Evolutionary conservation across 2,329 filamentous ascomycete genomes (phyloP).

Genomic region (Beauveria brongniartii): DNA sequence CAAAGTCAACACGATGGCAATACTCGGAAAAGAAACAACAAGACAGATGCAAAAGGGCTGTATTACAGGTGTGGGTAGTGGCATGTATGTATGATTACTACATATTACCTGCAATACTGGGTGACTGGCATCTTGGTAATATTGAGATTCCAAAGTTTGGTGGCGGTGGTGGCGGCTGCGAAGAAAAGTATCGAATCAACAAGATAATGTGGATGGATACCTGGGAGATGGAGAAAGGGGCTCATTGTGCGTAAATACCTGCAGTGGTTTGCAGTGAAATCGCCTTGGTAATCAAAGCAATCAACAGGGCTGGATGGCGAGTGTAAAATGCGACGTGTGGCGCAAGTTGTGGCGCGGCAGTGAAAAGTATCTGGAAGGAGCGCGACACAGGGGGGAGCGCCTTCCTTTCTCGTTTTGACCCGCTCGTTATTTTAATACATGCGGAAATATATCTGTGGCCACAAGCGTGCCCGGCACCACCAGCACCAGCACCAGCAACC

Average conservation of each 20-base stretch:
- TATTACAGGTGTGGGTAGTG: too few relatives aligned
- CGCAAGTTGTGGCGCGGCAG: not conserved
- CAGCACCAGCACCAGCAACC: too few relatives aligned
- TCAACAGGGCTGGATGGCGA: not conserved
- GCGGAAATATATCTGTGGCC: not conserved
- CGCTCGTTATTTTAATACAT: not conserved
- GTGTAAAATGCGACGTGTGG: not conserved
- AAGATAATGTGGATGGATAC: slow-evolving; percentile 2
- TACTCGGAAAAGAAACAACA: too few relatives aligned
- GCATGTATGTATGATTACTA: too few relatives aligned
- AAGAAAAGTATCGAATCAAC: not conserved
- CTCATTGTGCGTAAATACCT: not conserved
- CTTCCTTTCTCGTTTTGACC: not conserved
- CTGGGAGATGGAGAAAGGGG: not conserved
- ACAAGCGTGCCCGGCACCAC: not conserved
- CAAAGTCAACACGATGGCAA: too few relatives aligned
- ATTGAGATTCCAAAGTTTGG: not conserved
- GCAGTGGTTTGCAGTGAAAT: too few relatives aligned
- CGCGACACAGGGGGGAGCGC: not conserved
- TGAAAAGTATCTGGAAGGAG: not conserved
- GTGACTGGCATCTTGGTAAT: not conserved
- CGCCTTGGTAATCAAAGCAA: too few relatives aligned
- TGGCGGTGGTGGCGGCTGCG: not conserved
- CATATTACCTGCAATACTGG: too few relatives aligned
- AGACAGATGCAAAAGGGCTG: too few relatives aligned